A percentile compares a stretch with the other conserved stretches of the same genome.
phyloP scores from a whole-genome alignment of 257 asterid species.

The Solanum lycopersicoides region DNA sequence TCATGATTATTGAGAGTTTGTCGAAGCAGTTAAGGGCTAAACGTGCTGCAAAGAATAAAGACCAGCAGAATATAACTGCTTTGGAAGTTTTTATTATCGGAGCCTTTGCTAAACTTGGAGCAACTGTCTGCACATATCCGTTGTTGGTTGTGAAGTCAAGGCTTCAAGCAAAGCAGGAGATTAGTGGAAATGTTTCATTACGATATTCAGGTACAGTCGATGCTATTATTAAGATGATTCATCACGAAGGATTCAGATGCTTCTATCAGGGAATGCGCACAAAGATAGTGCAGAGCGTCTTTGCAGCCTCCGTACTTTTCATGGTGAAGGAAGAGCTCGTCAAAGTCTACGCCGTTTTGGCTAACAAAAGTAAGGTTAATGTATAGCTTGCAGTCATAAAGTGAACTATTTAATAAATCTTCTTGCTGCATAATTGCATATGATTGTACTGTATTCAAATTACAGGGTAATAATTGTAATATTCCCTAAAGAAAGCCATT shows the following conservation, averaged over 20 bases:
- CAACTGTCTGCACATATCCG: constrained; percentile 83
- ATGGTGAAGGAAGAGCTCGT: constrained; percentile 95
- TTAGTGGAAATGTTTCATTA: constrained; percentile 57
- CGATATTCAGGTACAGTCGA: constrained; percentile 89
- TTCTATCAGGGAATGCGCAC: constrained; percentile 97
- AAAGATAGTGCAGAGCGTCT: constrained; percentile 82
- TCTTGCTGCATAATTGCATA: background rate
- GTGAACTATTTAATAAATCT: background rate
- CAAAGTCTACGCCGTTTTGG: constrained; percentile 31
- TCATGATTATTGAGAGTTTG: constrained; percentile 85
- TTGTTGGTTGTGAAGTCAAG: constrained; percentile 97
- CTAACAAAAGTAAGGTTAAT: constrained; percentile 1
- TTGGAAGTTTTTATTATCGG: constrained; percentile 69
- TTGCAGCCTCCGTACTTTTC: constrained; percentile 90
- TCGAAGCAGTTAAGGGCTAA: constrained; percentile 61
- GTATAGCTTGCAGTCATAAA: background rate
- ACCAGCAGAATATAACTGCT: constrained; percentile 40
- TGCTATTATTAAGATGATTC: constrained; percentile 80
- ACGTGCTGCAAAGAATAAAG: constrained; percentile 38
- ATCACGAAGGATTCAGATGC: constrained; percentile 65
- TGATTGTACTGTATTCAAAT: background rate
- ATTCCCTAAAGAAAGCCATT: background rate
- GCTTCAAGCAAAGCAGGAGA: constrained; percentile 97
- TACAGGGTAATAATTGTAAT: background rate
- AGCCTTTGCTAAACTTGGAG: constrained; percentile 91